phyloP scores from a whole-genome alignment of 1,139 yeast genomes.

The Hemisphaericaspora xylanilytica region DNA sequence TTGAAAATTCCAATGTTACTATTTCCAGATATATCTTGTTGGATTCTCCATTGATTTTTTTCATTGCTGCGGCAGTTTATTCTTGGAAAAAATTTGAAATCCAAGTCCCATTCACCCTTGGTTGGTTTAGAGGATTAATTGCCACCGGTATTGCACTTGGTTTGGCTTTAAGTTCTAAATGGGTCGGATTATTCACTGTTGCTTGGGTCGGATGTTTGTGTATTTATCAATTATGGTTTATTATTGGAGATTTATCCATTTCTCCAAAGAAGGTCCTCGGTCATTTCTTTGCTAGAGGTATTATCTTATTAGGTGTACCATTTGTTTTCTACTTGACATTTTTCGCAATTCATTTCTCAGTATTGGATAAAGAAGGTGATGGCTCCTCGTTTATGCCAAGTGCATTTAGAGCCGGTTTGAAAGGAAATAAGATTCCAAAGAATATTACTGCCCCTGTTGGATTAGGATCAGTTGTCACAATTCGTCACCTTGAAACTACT shows the following conservation, averaged over 20 bases:
- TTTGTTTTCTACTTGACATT: conserved; percentile 61
- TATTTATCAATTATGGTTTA: conserved; percentile 77
- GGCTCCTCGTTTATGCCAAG: conserved; percentile 89
- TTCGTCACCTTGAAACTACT: conserved; percentile 80
- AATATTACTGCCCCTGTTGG: conserved; percentile 81
- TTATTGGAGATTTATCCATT: conserved; percentile 81
- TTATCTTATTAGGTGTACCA: conserved; percentile 69
- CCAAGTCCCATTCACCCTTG: conserved; percentile 64
- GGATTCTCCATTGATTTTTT: conserved; percentile 88
- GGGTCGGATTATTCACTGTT: conserved; percentile 96
- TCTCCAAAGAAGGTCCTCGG: conserved; percentile 45
- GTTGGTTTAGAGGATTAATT: conserved; percentile 70
- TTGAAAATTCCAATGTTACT: conserved; percentile 86
- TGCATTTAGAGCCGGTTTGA: conserved; percentile 77
- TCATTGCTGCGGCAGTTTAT: conserved; percentile 84
- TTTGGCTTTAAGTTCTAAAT: conserved; percentile 82
- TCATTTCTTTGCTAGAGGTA: conserved; percentile 58
- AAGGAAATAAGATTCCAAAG: conserved; percentile 67
- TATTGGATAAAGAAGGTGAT: conserved; percentile 74
- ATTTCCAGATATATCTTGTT: conserved; percentile 86
- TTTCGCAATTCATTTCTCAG: conserved; percentile 76
- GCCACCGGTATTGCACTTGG: conserved; percentile 84
- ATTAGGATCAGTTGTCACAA: conserved; percentile 71
- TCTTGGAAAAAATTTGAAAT: conserved; percentile 79
- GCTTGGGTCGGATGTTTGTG: conserved; percentile 88